These are phyloP conservation scores for Pseudocercospora macadamiae DNA, from an alignment of 2,329 filamentous ascomycete genomes.

Conservation along the genomic window DNA sequence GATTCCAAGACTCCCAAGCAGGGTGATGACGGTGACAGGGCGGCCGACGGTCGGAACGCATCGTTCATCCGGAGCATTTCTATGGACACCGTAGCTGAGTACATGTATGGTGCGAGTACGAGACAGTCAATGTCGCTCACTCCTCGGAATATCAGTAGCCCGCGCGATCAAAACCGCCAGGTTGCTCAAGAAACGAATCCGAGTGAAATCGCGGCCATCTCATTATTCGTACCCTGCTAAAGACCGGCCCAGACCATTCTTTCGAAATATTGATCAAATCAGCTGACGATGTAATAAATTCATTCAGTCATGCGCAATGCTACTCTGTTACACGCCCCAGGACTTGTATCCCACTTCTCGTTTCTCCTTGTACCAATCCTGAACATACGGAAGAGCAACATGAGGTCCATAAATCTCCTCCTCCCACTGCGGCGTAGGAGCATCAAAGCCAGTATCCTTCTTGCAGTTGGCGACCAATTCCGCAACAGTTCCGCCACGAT, in stretches of 20 bases:
- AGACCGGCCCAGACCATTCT: neutral
- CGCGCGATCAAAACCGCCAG: too few species aligned
- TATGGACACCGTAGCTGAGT: too few species aligned
- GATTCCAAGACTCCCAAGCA: too few species aligned
- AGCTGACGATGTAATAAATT: too few species aligned
- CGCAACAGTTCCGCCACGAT: constrained; percentile 29
- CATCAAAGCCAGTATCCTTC: constrained; percentile 30
- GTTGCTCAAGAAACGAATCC: too few species aligned
- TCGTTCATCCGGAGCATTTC: neutral
- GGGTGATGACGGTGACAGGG: neutral
- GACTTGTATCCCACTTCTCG: constrained; percentile 28
- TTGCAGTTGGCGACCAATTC: constrained; percentile 30
- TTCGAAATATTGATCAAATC: neutral
- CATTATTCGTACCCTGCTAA: neutral
- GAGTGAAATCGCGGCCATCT: too few species aligned
- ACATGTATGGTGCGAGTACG: too few species aligned
- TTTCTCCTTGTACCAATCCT: constrained; percentile 31
- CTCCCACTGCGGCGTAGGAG: constrained; percentile 30
- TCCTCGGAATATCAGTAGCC: too few species aligned
- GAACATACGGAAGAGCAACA: constrained; percentile 31
- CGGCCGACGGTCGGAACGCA: neutral
- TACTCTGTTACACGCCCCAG: constrained; percentile 24
- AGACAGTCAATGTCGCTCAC: too few species aligned
- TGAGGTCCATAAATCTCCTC: constrained; percentile 33
- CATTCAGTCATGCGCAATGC: neutral